Base-by-base conservation (phyloP, 2,329 filamentous ascomycete species). In the Emergomyces pasteurianus region DNA sequence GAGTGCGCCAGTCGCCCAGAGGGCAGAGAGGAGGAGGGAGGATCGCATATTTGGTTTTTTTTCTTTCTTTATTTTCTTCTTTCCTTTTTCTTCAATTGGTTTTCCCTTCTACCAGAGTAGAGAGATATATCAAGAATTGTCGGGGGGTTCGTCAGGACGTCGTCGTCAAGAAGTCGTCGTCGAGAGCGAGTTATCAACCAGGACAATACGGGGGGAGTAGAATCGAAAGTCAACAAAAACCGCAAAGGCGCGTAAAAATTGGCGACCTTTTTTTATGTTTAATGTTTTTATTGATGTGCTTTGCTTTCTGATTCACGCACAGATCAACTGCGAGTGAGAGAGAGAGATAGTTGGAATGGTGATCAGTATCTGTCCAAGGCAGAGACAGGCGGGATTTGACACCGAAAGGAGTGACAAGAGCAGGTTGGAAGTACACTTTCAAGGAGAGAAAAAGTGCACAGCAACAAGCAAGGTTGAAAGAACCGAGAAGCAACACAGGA, bases 321-420 rank as follows among this genome's bases (percentile, higher is more conserved):
- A 71, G 70, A 67, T 73, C 71, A 71, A 72, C 68, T 68, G 67
- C 31, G 59, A 42, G 52, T 26, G 43, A 46, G n/a, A 21, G 43
- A 46, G 16, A n/a, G 47, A 7, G 47, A 31, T 23, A 50, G 23
- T 28, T 50, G 47, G 23, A 31, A 12, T 4, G 47, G 47, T 12
- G 21, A 23, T 60, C 63, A 63, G 63, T 60, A 69, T 73, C 75
- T 74, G 72, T 60, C 71, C 73, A 67, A 72, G 73, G 75, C 74
- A 71, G 67, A 64, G 21, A 46, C 9, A n/a, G n/a, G n/a, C 43
- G 49, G 46, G 9, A 55, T 26, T 46, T 8, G 28, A 42, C 16
- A 57, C 50, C 36, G 43, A 56, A 64, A 62, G 40, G 63, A 63
- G 60, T 60, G 62, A 65, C 62, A 61, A 49, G 63, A 56, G 56